Base-by-base conservation (phyloP, 352 stramenopile genomes). In the Pseudoperonospora humuli region DNA sequence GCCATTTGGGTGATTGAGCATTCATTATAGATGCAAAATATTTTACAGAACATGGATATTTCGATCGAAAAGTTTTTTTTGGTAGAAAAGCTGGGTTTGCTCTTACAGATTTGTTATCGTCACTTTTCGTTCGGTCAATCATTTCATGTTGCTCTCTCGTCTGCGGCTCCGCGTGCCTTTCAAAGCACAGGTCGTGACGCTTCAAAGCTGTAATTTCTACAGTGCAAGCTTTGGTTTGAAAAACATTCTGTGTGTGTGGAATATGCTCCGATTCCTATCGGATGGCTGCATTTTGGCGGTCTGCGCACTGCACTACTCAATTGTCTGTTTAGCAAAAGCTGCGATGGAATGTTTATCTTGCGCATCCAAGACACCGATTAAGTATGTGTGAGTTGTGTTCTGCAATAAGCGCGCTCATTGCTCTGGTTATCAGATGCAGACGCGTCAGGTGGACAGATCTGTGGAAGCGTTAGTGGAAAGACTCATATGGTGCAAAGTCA, bases 321-420 rank as follows among this genome's bases (percentile, higher is more conserved):
- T 52, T 97, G 91, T 61, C 57, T 96, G 27, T 93, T 96, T 32
- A 87, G 87, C 17, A 88, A 88, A 45, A 86, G 69, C 47, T 53
- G 67, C 11, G 74, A 74, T 14, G 88, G 88, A 6, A 54, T 85
- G 27, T 96, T 97, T 50, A 71, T 97, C 25, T 51, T 97, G 42
- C 82, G 88, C 8, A 96, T 97, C 37, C 87, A 97, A 57, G 88
- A 97, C 54, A 97, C 88, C 3, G 88, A 97, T 58, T 86, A 90
- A 61, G 80, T 87, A 47, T 28, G 5, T 15, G 26, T 0, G 9
- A 8, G 23, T n/a, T 18, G 9, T 29, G 7, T 28, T 19, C 24
- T 37, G 19, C 15, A 50, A 17, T 48, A 17, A 21, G 24, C 24
- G 1, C 51, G 45, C 29, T 52, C 4, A 56, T 34, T 11, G 36